Evolutionary conservation across 2,329 filamentous ascomycete species (phyloP).

Genomic region (Fusarium setosum): DNA sequence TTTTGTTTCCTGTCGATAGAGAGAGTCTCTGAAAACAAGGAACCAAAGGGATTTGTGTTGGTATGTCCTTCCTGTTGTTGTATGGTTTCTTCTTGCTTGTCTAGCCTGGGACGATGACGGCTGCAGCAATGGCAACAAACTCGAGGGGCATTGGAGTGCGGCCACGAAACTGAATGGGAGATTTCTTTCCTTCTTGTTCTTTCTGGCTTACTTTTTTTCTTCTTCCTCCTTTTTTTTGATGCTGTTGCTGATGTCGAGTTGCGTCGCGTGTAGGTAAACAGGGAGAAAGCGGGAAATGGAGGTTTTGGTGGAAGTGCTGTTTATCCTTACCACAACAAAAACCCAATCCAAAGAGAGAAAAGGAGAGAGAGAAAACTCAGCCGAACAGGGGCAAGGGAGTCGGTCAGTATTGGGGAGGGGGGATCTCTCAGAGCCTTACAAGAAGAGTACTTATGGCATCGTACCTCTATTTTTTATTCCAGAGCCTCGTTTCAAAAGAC

Average conservation of each 20-base stretch:
- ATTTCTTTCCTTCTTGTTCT: not conserved
- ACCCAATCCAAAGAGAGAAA: not conserved
- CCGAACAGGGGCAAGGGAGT: too few relatives aligned
- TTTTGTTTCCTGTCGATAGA: constrained; percentile 1
- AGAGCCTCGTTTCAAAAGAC: constrained; percentile 33
- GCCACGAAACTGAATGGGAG: not conserved
- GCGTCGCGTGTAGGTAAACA: not conserved
- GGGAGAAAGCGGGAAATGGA: too few relatives aligned
- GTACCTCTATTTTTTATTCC: constrained; percentile 1
- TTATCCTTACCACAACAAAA: constrained; percentile 15
- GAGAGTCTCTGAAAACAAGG: not conserved
- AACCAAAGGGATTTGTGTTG: not conserved
- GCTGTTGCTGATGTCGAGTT: not conserved
- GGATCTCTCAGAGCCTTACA: constrained; percentile 24
- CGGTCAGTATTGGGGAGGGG: not conserved
- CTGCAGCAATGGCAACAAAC: constrained; percentile 21
- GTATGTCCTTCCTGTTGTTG: constrained; percentile 4
- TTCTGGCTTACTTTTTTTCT: not conserved
- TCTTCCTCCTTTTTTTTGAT: not conserved
- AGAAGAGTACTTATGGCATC: constrained; percentile 18
- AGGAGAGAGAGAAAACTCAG: not conserved
- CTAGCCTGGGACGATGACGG: constrained; percentile 37
- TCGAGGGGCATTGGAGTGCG: constrained; percentile 26
- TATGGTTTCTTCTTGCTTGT: constrained; percentile 5
- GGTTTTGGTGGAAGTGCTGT: constrained; percentile 30